Evolutionary conservation across 129 eudicot species (phyloP).

Genomic region (Rutidosis leptorrhynchoides): DNA sequence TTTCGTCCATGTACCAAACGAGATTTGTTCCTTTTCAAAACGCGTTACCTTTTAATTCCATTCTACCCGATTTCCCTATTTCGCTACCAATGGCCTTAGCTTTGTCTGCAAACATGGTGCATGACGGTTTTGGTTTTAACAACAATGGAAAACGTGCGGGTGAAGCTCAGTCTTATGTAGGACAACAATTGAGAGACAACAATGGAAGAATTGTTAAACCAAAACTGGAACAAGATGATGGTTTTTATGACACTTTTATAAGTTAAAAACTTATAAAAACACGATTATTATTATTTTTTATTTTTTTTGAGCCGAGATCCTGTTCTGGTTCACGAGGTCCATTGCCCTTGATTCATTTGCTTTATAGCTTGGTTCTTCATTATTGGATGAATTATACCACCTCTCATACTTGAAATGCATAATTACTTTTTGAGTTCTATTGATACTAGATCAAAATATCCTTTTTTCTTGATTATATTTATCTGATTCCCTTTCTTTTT

Average conservation of each 20-base stretch:
- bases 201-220: conserved; percentile 38
- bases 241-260: conserved; percentile 31
- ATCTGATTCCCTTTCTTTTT: too few species aligned
- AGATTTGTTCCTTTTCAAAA: conserved; percentile 35
- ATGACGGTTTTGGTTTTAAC: conserved; percentile 28
- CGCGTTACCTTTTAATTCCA: conserved; percentile 36
- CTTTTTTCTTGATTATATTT: too few species aligned
- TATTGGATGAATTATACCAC: conserved; percentile 19
- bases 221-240: conserved; percentile 45
- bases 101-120: conserved; percentile 31
- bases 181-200: conserved; percentile 35
- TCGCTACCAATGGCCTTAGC: conserved; percentile 37
- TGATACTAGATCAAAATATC: not conserved
- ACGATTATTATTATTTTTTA: not conserved
- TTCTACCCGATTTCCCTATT: conserved; percentile 42
- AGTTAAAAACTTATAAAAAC: not conserved
- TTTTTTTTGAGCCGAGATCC: conserved; percentile 30
- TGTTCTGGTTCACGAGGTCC: conserved; percentile 12
- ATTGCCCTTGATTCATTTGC: conserved; percentile 14
- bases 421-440: not conserved
- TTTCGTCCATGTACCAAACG: conserved; percentile 43
- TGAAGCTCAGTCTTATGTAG: conserved; percentile 30
- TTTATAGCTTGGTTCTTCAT: conserved; percentile 20
- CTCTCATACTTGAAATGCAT: conserved; percentile 31
- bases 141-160: conserved; percentile 18